Conservation (phyloP, 1,284 basidiomycete genomes). For the Melampsora americana region DNA sequence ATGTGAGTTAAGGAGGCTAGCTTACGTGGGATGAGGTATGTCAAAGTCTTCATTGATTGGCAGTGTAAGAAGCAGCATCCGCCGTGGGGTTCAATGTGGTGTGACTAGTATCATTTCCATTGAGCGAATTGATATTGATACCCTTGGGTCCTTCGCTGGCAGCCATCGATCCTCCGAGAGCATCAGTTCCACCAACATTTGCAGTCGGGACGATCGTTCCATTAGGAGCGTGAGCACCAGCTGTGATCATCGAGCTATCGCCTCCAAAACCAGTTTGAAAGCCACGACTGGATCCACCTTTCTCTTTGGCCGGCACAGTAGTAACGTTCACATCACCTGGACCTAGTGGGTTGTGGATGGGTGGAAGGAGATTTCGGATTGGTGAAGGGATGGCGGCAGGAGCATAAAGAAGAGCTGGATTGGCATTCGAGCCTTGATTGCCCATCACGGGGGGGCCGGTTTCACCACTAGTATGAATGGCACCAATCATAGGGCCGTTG, state of each 20-base stretch:
- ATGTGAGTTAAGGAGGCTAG: too few species aligned
- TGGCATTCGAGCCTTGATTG: background rate
- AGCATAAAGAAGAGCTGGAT: background rate
- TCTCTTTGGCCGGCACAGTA: constrained; percentile 3
- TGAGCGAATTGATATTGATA: background rate
- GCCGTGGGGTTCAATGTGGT: background rate
- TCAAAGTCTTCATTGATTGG: too few species aligned
- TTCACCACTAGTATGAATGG: background rate
- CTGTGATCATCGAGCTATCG: background rate
- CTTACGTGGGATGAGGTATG: too few species aligned
- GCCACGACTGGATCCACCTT: background rate
- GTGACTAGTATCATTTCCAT: background rate
- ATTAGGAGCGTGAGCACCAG: constrained; percentile 1
- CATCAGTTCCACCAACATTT: background rate
- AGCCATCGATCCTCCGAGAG: background rate
- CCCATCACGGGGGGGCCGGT: background rate
- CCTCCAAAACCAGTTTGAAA: constrained; percentile 2
- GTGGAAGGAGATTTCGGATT: background rate
- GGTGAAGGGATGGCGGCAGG: background rate
- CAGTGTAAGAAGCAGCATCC: constrained; percentile 3
- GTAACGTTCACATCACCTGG: background rate
- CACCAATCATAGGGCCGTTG: constrained; percentile 2
- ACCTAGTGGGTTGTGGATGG: background rate
- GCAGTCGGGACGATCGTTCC: background rate
- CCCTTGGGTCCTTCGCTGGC: background rate